These are phyloP conservation scores for Lactifluus echinatus DNA, from an alignment of 768 basidiomycete genomes.

Conservation along the genomic window DNA sequence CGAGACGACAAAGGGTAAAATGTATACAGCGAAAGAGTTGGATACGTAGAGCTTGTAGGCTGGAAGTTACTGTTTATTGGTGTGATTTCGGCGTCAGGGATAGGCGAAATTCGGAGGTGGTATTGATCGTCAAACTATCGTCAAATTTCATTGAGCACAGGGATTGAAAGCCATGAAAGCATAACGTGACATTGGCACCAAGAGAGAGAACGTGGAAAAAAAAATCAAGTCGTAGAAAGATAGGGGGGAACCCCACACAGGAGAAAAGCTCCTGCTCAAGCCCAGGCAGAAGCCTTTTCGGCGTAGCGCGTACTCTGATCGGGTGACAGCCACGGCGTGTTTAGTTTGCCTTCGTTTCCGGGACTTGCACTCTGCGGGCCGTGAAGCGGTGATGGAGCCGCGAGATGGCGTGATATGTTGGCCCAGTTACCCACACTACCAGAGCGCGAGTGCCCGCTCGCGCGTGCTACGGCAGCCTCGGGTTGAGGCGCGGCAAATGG, in stretches of 20 bases:
- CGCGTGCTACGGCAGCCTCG: slow-evolving; percentile 36
- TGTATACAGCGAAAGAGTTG: slow-evolving; percentile 17
- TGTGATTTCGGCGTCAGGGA: slow-evolving; percentile 6
- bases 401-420: slow-evolving; percentile 46
- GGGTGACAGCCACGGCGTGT: slow-evolving; percentile 51
- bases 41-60: slow-evolving; percentile 8
- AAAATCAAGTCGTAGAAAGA: slow-evolving; percentile 3
- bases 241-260: neutral
- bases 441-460: slow-evolving; percentile 62
- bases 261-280: neutral
- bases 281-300: slow-evolving; percentile 55
- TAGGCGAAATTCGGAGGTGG: neutral
- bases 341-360: slow-evolving; percentile 46
- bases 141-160: slow-evolving; percentile 12
- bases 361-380: slow-evolving; percentile 47
- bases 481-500: slow-evolving; percentile 31
- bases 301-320: slow-evolving; percentile 28
- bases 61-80: slow-evolving; percentile 12
- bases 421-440: slow-evolving; percentile 81
- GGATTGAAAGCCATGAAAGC: slow-evolving; percentile 11
- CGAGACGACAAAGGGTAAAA: slow-evolving; percentile 7
- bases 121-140: slow-evolving; percentile 15
- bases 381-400: slow-evolving; percentile 38
- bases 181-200: slow-evolving; percentile 11
- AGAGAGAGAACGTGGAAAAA: neutral